Conservation (phyloP, 306 rosid genomes). For the Quercus variabilis region DNA sequence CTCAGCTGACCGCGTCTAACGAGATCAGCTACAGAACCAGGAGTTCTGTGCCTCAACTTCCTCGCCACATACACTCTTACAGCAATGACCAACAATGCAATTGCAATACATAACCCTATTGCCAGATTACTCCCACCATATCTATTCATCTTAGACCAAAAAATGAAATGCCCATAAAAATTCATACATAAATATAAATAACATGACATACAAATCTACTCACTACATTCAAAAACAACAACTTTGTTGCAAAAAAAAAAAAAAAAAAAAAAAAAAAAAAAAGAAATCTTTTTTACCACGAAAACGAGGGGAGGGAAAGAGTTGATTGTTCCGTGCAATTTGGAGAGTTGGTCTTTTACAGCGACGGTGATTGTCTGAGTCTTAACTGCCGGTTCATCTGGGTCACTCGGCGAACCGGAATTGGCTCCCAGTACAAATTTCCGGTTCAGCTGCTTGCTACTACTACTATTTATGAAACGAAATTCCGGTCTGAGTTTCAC, state of each 20-base stretch:
- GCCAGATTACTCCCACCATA: slow-evolving; percentile 42
- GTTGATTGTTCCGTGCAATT: slow-evolving; percentile 31
- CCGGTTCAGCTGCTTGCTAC: slow-evolving; percentile 1
- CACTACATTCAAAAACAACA: not conserved
- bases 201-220: not conserved
- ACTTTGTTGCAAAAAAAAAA: not conserved
- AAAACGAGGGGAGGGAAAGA: slow-evolving; percentile 32
- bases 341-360: slow-evolving; percentile 21
- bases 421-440: slow-evolving; percentile 18
- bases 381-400: slow-evolving; percentile 10
- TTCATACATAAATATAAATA: not conserved
- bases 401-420: slow-evolving; percentile 17
- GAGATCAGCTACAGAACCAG: slow-evolving; percentile 92
- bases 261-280: not conserved
- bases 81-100: slow-evolving; percentile 39
- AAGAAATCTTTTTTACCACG: slow-evolving; percentile 17
- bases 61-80: slow-evolving; percentile 36
- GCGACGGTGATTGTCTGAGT: slow-evolving; percentile 1
- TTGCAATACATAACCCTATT: slow-evolving; percentile 59
- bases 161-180: not conserved
- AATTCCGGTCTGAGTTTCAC: slow-evolving; percentile 21
- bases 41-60: slow-evolving; percentile 44
- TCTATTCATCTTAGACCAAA: slow-evolving; percentile 33
- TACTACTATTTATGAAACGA: not conserved
- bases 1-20: slow-evolving; percentile 95